Percentiles rank a stretch among this genome's conserved stretches.
These are phyloP conservation scores for Diplodia mutila DNA, from an alignment of 2,329 filamentous ascomycete species.

Conservation along the genomic window DNA sequence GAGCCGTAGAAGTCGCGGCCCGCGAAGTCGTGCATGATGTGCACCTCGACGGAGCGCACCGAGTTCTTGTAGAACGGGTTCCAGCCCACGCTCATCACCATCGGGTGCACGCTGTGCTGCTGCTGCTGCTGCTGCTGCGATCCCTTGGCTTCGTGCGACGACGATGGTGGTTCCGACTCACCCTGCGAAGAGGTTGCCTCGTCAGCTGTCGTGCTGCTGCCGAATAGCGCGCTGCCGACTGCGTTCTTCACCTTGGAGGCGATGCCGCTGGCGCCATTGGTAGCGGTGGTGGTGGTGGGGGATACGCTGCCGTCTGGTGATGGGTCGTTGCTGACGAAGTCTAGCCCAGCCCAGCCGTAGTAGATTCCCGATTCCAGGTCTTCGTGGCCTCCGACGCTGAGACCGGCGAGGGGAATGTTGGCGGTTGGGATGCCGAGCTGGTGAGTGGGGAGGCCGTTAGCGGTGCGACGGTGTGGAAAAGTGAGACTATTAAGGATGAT, in stretches of 20 bases:
- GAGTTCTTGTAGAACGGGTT: slow-evolving; percentile 98
- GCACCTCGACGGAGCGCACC: slow-evolving; percentile 83
- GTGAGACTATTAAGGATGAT: neutral
- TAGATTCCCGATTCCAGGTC: slow-evolving; percentile 80
- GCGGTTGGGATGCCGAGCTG: slow-evolving; percentile 92
- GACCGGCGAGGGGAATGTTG: slow-evolving; percentile 72
- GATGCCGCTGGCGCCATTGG: neutral
- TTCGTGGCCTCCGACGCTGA: slow-evolving; percentile 69
- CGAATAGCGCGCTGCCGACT: slow-evolving; percentile 22
- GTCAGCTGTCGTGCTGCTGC: slow-evolving; percentile 4
- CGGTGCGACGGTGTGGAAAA: neutral
- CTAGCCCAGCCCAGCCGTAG: slow-evolving; percentile 85
- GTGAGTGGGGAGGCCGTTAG: neutral
- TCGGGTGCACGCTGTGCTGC: slow-evolving; percentile 65
- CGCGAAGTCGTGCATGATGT: slow-evolving; percentile 77
- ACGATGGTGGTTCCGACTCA: too few species aligned
- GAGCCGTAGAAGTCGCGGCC: slow-evolving; percentile 79
- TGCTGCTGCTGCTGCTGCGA: neutral
- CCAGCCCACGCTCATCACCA: slow-evolving; percentile 94
- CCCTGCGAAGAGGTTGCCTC: too few species aligned
- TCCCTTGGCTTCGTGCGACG: neutral
- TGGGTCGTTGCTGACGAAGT: slow-evolving; percentile 46
- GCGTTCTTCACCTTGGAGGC: slow-evolving; percentile 20
- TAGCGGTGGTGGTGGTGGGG: slow-evolving; percentile 1
- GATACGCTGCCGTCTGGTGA: neutral